Base-by-base conservation (phyloP, 176 grass and related monocot species). In the Phoenix dactylifera region DNA sequence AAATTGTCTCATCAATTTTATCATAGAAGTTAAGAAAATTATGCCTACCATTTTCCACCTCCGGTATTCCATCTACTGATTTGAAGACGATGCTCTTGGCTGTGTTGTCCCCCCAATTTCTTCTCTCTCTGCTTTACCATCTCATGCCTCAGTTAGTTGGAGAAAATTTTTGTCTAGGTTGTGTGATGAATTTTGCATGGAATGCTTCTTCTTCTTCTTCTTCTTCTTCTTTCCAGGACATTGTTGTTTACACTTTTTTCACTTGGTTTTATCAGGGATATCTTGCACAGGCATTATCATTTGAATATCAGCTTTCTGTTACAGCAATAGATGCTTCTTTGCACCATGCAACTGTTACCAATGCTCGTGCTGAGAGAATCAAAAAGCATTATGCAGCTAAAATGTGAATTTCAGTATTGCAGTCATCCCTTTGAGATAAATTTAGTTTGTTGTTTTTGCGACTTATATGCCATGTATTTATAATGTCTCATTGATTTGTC, bases 251-350 rank as follows among this genome's bases (percentile, higher is more conserved):
- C 50, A 73, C 18, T 20, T 73, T 4, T 26, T 55, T 63, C 55
- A 48, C 1, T 18, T 65, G 28, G 23, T 64, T 18, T 60, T 75
- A 73, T 68, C 76, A 92, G 87, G 93, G 93, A 53, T 98, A 98
- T 89, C 84, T 98, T 44, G 79, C 93, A 24, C 93, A 98, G 80
- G 73, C 77, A 24, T 66, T 98, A 62, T 88, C 87, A n/a, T 92
- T 98, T 61, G 80, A 98, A 66, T 98, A 92, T 55, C 78, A 78
- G 52, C 81, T 83, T 71, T 72, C 73, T 68, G 84, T 92, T 62
- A 71, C 89, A n/a, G 93, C 84, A 51, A 85, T 98, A 70, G 87
- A 98, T 79, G 93, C 88, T 81, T 98, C 93, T 23, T 69, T 73
- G 63, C 93, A 92, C 66, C 88, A 98, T 76, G 79, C 88, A 63